Evolutionary conservation across 2,329 filamentous ascomycete genomes (phyloP).

Genomic region (Aspergillus intermedius): DNA sequence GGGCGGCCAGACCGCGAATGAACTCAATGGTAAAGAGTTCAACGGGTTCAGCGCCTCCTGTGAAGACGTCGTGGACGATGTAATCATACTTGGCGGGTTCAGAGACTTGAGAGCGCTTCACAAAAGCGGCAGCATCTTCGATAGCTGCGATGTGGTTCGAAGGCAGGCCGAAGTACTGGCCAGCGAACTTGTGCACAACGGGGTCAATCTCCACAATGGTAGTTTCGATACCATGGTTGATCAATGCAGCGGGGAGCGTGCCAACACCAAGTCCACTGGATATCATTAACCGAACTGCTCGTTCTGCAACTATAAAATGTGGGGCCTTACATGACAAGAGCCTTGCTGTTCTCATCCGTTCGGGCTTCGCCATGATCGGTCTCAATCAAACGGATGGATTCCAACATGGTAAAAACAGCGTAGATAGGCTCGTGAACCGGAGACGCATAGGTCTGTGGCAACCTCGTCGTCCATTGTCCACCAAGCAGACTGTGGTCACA

Average conservation of each 20-base stretch:
- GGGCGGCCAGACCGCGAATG: constrained; percentile 59
- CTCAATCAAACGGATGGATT: constrained; percentile 78
- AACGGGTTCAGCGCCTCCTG: constrained; percentile 85
- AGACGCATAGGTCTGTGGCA: constrained; percentile 44
- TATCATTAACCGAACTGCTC: constrained; percentile 4
- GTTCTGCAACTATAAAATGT: not conserved
- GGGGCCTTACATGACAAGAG: constrained; percentile 69
- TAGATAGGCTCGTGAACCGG: constrained; percentile 79
- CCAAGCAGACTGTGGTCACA: constrained; percentile 93
- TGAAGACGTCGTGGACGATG: constrained; percentile 97
- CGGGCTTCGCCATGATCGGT: constrained; percentile 33
- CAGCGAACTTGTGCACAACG: constrained; percentile 74
- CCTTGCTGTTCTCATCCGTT: constrained; percentile 62
- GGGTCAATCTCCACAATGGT: constrained; percentile 95
- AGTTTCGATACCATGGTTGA: constrained; percentile 81
- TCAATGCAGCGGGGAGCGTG: constrained; percentile 78
- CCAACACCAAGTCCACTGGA: constrained; percentile 80
- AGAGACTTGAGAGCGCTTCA: constrained; percentile 40
- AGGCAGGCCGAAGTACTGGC: constrained; percentile 73
- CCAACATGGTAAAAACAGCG: constrained; percentile 90
- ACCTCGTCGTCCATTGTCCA: constrained; percentile 72
- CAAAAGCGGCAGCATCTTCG: constrained; percentile 70
- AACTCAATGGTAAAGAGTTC: constrained; percentile 85
- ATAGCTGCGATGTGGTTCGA: constrained; percentile 72
- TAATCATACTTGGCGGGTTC: constrained; percentile 65